A percentile compares a stretch with the other conserved stretches of the same genome.
phyloP scores from a whole-genome alignment of 495 filamentous ascomycete genomes.

The Xylaria grammica region DNA sequence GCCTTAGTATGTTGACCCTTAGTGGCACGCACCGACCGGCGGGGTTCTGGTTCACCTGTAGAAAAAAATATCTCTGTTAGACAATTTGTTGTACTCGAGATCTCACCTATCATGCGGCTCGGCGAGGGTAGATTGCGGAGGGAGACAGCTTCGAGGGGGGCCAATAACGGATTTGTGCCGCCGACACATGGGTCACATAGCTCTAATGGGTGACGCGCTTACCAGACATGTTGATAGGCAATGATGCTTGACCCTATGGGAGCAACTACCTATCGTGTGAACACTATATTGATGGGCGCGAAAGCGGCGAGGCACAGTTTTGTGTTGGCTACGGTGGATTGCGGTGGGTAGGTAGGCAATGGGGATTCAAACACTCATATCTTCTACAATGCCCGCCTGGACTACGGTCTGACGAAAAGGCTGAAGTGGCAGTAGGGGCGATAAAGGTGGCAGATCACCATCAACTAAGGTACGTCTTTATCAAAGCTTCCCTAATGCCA shows the following conservation, averaged over 20 bases:
- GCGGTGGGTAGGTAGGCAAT: constrained; percentile 28
- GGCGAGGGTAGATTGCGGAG: background rate
- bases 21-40: constrained; percentile 91
- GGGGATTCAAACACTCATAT: constrained; percentile 38
- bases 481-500: constrained; percentile 29
- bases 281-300: constrained; percentile 23
- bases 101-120: background rate
- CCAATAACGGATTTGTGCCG: background rate
- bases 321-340: constrained; percentile 20
- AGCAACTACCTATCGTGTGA: constrained; percentile 12
- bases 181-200: constrained; percentile 13
- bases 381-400: constrained; percentile 38
- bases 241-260: constrained; percentile 14
- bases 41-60: constrained; percentile 70
- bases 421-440: constrained; percentile 17
- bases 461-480: constrained; percentile 33
- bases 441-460: constrained; percentile 10
- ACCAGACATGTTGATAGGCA: constrained; percentile 38
- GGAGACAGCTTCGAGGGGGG: background rate
- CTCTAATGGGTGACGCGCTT: constrained; percentile 29
- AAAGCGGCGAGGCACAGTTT: constrained; percentile 28
- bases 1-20: constrained; percentile 94
- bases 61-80: constrained; percentile 19
- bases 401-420: constrained; percentile 21
- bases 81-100: background rate